Conservation (phyloP, 1,284 basidiomycete species). For the Malassezia sympodialis region DNA sequence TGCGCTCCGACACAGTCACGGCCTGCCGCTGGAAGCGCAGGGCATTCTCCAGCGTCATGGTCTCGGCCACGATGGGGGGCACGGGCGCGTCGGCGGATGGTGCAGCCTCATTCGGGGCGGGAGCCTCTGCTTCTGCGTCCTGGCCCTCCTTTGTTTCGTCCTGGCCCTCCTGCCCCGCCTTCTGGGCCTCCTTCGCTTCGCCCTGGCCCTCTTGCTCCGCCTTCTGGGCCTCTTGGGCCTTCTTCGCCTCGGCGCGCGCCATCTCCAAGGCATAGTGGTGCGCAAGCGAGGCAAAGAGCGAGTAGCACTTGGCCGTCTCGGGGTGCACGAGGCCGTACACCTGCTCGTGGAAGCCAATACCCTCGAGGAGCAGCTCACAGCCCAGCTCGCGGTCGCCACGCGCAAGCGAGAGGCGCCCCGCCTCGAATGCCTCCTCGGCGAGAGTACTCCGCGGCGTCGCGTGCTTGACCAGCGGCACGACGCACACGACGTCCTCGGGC, state of each 20-base stretch:
- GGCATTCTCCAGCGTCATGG: conserved; percentile 50
- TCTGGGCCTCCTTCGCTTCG: background rate
- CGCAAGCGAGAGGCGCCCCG: conserved; percentile 52
- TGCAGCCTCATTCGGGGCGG: background rate
- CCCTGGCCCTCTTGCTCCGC: background rate
- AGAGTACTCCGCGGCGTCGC: conserved; percentile 52
- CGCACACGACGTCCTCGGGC: conserved; percentile 53
- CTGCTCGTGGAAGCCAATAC: conserved; percentile 55
- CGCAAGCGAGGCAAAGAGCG: conserved; percentile 52
- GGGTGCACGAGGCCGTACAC: conserved; percentile 56
- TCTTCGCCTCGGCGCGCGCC: conserved; percentile 26
- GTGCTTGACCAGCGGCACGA: conserved; percentile 54
- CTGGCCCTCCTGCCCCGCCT: too few relatives aligned
- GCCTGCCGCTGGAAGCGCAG: conserved; percentile 54
- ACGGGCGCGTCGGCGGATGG: conserved; percentile 9
- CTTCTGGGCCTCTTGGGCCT: conserved; percentile 19
- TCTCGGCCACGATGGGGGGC: conserved; percentile 36
- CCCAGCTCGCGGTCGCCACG: conserved; percentile 52
- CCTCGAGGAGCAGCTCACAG: conserved; percentile 54
- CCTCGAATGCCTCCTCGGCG: conserved; percentile 55
- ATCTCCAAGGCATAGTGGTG: conserved; percentile 40
- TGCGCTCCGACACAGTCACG: conserved; percentile 55
- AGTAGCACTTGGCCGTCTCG: conserved; percentile 54
- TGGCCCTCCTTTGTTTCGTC: conserved; percentile 8
- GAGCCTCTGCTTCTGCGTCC: background rate